Percentiles rank a stretch among this genome's conserved stretches.
phyloP scores from a whole-genome alignment of 768 basidiomycete species.

The Fomitopsis pulvina region DNA sequence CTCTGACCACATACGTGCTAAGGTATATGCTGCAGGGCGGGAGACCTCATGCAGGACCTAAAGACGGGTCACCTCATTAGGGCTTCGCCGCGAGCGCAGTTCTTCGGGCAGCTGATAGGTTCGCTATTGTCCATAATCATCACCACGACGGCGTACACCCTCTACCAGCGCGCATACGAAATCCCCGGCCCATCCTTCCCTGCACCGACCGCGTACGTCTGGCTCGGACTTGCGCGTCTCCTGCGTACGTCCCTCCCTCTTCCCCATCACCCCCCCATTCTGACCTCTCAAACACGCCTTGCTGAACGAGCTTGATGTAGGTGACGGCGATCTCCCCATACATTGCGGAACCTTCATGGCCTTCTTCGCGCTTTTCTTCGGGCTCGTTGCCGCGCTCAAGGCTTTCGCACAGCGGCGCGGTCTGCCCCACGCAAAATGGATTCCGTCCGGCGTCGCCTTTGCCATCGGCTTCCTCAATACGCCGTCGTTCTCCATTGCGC shows the following conservation, averaged over 20 bases:
- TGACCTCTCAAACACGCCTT: not conserved
- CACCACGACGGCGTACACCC: slow-evolving; percentile 78
- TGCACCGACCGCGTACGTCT: slow-evolving; percentile 92
- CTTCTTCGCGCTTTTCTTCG: slow-evolving; percentile 67
- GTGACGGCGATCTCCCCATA: slow-evolving; percentile 77
- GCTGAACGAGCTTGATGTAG: slow-evolving; percentile 30
- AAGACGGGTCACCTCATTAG: slow-evolving; percentile 93
- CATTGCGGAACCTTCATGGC: slow-evolving; percentile 76
- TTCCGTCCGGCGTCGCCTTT: slow-evolving; percentile 91
- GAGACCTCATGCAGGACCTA: slow-evolving; percentile 97
- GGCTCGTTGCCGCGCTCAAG: slow-evolving; percentile 59
- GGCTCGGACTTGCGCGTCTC: slow-evolving; percentile 73
- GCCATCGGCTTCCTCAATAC: slow-evolving; percentile 96
- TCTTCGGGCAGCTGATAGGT: slow-evolving; percentile 90
- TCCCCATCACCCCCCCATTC: too few species aligned
- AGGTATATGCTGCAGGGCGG: slow-evolving; percentile 45
- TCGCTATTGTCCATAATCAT: slow-evolving; percentile 84
- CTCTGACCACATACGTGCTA: not conserved
- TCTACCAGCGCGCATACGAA: slow-evolving; percentile 82
- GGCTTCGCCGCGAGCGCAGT: slow-evolving; percentile 91
- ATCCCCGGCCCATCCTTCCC: slow-evolving; percentile 96
- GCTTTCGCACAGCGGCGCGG: slow-evolving; percentile 44
- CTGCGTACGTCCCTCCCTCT: slow-evolving; percentile 44
- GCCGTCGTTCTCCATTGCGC: slow-evolving; percentile 88
- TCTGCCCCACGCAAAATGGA: slow-evolving; percentile 60